These are phyloP conservation scores for Gossypium gossypioides DNA, from an alignment of 441 rosid species.

Conservation along the genomic window DNA sequence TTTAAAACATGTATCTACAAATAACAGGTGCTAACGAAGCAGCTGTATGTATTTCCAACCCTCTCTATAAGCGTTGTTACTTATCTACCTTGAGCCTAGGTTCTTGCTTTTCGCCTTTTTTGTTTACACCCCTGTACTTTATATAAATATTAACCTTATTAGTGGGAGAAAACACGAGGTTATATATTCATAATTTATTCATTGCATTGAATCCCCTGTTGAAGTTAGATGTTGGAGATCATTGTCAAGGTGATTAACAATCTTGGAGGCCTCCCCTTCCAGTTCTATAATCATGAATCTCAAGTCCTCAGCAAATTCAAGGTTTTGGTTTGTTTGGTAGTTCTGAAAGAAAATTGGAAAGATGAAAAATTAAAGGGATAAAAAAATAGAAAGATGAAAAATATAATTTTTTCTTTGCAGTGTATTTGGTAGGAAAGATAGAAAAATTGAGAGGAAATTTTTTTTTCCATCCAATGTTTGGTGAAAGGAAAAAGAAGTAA, in stretches of 20 bases:
- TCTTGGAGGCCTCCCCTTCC: not conserved
- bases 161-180: not conserved
- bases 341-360: too few relatives aligned
- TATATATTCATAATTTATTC: not conserved
- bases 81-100: not conserved
- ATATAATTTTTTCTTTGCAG: too few relatives aligned
- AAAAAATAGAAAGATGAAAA: too few relatives aligned
- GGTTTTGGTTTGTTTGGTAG: not conserved
- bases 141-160: constrained; percentile 6
- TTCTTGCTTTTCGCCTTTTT: not conserved
- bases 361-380: too few relatives aligned
- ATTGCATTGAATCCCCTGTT: not conserved
- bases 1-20: constrained; percentile 11
- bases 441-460: too few relatives aligned
- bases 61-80: not conserved
- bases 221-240: not conserved
- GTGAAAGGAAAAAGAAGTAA: too few relatives aligned
- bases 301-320: not conserved
- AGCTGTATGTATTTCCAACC: not conserved
- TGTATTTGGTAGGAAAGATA: too few relatives aligned
- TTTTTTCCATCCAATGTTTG: too few relatives aligned
- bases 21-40: not conserved
- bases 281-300: not conserved
- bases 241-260: not conserved
- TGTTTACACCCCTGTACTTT: not conserved